Percentiles rank a stretch among this genome's conserved stretches.
Conservation (phyloP, 2,329 filamentous ascomycete genomes). For the Elsinoe batatas region DNA sequence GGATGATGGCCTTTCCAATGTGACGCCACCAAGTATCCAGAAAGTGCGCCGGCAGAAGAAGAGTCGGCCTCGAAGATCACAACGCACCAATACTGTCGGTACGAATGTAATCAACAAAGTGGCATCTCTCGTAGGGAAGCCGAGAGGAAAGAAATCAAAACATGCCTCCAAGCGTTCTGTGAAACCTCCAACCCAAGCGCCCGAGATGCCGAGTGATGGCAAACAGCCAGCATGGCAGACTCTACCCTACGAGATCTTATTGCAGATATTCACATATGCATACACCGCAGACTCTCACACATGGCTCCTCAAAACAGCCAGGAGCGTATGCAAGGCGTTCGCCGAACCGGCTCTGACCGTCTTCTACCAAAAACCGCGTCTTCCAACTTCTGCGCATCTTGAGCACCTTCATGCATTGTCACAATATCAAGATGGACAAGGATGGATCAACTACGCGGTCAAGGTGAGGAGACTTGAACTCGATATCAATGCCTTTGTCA, state of each 20-base stretch:
- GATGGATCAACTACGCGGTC: constrained; percentile 50
- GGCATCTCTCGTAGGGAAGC: constrained; percentile 11
- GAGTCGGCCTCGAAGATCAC: neutral
- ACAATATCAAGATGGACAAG: constrained; percentile 19
- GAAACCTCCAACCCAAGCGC: constrained; percentile 14
- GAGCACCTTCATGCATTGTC: constrained; percentile 26
- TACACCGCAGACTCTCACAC: constrained; percentile 16
- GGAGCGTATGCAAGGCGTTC: constrained; percentile 26
- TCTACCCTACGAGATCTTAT: constrained; percentile 26
- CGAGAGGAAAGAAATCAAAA: constrained; percentile 15
- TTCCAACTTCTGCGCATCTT: constrained; percentile 23
- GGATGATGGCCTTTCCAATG: neutral
- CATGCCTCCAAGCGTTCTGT: constrained; percentile 20
- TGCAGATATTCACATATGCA: constrained; percentile 28
- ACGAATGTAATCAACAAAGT: constrained; percentile 5
- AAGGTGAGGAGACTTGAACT: constrained; percentile 64
- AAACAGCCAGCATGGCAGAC: constrained; percentile 26
- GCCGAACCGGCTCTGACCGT: constrained; percentile 29
- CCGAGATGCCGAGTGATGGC: constrained; percentile 23
- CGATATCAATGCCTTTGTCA: constrained; percentile 41
- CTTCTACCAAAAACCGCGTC: constrained; percentile 25
- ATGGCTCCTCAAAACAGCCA: constrained; percentile 27
- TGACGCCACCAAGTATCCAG: neutral
- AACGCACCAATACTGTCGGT: neutral
- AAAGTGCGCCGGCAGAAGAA: neutral